Percentiles rank a stretch among this genome's conserved stretches.
Evolutionary conservation across 108 stramenopile genomes (phyloP).

Genomic region (Nitzschia inconspicua): DNA sequence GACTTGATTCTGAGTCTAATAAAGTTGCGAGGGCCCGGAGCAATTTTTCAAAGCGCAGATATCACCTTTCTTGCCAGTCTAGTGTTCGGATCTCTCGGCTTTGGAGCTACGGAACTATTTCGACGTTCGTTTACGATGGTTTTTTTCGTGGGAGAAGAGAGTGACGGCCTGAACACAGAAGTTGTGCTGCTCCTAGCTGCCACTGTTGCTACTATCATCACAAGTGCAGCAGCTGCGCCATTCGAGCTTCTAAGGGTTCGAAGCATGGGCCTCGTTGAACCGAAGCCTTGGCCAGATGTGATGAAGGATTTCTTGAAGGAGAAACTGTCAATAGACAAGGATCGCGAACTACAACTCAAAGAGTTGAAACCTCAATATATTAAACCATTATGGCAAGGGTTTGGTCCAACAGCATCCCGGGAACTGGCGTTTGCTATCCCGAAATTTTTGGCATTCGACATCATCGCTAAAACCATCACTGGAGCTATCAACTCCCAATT

Average conservation of each 20-base stretch:
- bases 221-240: slow-evolving; percentile 21
- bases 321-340: background rate
- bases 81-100: slow-evolving; percentile 85
- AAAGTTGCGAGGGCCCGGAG: slow-evolving; percentile 55
- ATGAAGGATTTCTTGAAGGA: slow-evolving; percentile 59
- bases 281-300: slow-evolving; percentile 48
- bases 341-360: slow-evolving; percentile 2
- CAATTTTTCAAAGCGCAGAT: slow-evolving; percentile 85
- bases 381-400: slow-evolving; percentile 70
- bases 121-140: slow-evolving; percentile 71
- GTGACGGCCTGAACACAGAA: slow-evolving; percentile 32
- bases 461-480: slow-evolving; percentile 54
- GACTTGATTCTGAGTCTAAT: slow-evolving; percentile 59
- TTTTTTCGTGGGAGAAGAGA: slow-evolving; percentile 49
- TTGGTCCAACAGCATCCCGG: slow-evolving; percentile 73
- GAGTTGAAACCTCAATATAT: slow-evolving; percentile 23
- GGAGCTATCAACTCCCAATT: slow-evolving; percentile 53
- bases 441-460: slow-evolving; percentile 83
- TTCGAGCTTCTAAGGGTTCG: slow-evolving; percentile 55
- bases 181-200: slow-evolving; percentile 71
- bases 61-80: slow-evolving; percentile 85
- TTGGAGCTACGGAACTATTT: slow-evolving; percentile 89
- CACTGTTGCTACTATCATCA: slow-evolving; percentile 51
- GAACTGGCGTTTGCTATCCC: slow-evolving; percentile 86
- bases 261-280: slow-evolving; percentile 65